Conservation (phyloP, 2,329 filamentous ascomycete species). For the Sordariomycetes sp. region DNA sequence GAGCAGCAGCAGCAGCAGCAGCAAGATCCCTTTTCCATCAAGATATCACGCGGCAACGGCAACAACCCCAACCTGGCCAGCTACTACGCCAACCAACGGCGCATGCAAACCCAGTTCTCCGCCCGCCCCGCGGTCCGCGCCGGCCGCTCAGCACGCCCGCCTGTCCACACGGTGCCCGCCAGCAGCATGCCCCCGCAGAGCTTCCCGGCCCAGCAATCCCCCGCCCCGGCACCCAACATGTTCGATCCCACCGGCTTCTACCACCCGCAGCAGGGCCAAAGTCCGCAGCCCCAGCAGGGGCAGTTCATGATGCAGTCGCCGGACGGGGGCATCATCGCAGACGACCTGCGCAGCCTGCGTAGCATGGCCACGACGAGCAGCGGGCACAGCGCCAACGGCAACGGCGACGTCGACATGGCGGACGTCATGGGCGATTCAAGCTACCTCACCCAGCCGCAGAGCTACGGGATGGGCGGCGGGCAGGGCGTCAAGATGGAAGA, state of each 20-base stretch:
- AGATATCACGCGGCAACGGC: conserved; percentile 21
- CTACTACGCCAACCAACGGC: conserved; percentile 25
- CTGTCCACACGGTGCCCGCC: conserved; percentile 12
- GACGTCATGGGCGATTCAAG: too few species aligned
- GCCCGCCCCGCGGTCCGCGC: conserved; percentile 16
- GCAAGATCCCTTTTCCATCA: conserved; percentile 24
- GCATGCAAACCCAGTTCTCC: conserved; percentile 15
- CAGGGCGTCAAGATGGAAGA: too few species aligned
- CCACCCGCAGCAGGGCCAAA: background rate
- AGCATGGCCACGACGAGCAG: conserved; percentile 18
- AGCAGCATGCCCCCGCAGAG: conserved; percentile 12
- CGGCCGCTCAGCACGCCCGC: conserved; percentile 19
- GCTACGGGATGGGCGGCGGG: too few species aligned
- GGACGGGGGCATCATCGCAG: conserved; percentile 23
- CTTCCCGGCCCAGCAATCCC: conserved; percentile 8
- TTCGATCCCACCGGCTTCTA: conserved; percentile 10
- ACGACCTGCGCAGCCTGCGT: conserved; percentile 24
- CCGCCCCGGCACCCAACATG: conserved; percentile 9
- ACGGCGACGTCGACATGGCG: conserved; percentile 22
- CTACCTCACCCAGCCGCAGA: too few species aligned
- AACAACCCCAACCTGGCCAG: conserved; percentile 22
- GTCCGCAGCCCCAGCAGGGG: conserved; percentile 8
- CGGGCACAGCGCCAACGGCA: conserved; percentile 9
- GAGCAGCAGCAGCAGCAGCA: conserved; percentile 1
- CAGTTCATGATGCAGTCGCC: conserved; percentile 14